Evolutionary conservation across 2,329 filamentous ascomycete species (phyloP), one percentile per base, ranked within the genome.

Genomic region (Waltergamsia citrina): DNA sequence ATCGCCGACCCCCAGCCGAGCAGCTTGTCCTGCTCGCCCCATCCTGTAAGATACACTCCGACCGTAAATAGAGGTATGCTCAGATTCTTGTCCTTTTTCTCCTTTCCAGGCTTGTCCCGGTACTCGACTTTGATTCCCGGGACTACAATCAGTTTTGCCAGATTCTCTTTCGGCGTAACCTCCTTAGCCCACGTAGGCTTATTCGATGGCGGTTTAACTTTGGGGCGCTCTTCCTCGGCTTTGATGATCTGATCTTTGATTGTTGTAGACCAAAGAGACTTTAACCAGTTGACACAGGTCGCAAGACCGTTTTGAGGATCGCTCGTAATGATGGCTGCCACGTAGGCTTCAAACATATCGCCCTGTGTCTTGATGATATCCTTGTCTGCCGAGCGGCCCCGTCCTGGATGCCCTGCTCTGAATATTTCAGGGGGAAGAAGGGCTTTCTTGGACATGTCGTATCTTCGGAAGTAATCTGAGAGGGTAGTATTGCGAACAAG

Each of bases 301-400:
- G 55, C 41, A 30, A 81, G 70, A 1, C 88, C 87, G 30, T 74
- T 52, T 4, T 61, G 56, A 0, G 75, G 67, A 45, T 86, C 73
- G 1, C 80, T 78, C 3, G 85, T 60, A 14, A 41, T 71, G 6
- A 88, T 59, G 4, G 82, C 88, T 7, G 83, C 88, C 12, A 94
- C 74, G 46, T 93, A 95, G 0, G 90, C 83, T 54, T 96, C 90
- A 47, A 95, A 93, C 14, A 95, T 70, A 51, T 96, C 90, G 7
- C 81, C 88, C 36, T 83, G 67, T 8, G 86, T 76, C 55, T 95
- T 95, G 11, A 63, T 70, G 39, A 72, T 67, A 27, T 69, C 71
- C 51, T 70, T 78, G 50, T 49, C 56, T 36, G 48, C 69, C 6
- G 52, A 51, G 9, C 41, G 49, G 11, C 47, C 47, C 15, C 41